Evolutionary conservation across 495 filamentous ascomycete genomes (phyloP).

Genomic region (Daldinia decipiens): DNA sequence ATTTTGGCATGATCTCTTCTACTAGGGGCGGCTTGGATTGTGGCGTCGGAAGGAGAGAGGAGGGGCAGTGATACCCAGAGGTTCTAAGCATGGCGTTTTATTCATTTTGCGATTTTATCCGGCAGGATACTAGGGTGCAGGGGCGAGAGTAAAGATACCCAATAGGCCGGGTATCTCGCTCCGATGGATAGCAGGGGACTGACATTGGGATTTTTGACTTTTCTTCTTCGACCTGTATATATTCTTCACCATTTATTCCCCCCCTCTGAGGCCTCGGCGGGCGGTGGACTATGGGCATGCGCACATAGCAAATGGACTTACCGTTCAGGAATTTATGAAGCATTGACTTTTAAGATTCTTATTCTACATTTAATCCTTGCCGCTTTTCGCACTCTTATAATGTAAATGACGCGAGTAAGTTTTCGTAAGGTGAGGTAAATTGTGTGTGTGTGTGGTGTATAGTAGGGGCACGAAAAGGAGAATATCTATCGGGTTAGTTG

Average conservation of each 20-base stretch:
- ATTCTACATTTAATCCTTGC: not conserved
- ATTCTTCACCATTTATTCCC: constrained; percentile 19
- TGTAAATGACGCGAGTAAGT: not conserved
- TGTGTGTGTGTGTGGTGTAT: no score
- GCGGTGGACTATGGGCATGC: constrained; percentile 1
- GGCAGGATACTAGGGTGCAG: not conserved
- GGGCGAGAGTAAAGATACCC: not conserved
- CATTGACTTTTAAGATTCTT: not conserved
- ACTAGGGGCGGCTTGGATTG: not conserved
- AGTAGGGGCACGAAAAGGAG: no score
- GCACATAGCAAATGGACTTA: not conserved
- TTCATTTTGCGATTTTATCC: not conserved
- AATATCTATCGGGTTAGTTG: no score
- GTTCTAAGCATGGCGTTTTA: constrained; percentile 1
- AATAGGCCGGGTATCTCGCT: not conserved
- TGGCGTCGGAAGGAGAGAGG: not conserved
- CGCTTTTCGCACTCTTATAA: no score
- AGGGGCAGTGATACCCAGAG: not conserved
- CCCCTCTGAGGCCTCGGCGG: not conserved
- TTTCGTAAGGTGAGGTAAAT: not conserved
- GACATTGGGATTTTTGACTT: constrained; percentile 20
- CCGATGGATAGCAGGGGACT: constrained; percentile 6
- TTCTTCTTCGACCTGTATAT: constrained; percentile 37
- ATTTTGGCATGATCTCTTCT: constrained; percentile 15
- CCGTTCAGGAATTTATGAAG: not conserved